Conservation (phyloP, 441 rosid species). For the Erodium moschatum region DNA sequence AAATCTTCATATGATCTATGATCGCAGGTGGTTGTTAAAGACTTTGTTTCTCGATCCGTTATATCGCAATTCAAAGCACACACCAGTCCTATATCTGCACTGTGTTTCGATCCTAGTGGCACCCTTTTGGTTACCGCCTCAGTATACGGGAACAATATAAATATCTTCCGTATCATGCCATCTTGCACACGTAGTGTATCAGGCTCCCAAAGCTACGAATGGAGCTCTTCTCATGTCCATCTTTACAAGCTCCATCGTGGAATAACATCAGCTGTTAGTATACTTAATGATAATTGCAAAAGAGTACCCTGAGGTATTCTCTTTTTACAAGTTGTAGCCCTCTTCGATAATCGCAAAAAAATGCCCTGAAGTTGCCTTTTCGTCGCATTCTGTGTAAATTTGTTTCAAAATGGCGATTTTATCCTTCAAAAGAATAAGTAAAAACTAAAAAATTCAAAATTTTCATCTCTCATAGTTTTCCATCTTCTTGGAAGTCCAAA, state of each 20-base stretch:
- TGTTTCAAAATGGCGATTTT: too few species aligned
- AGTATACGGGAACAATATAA: background rate
- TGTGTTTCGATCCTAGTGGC: constrained; percentile 92
- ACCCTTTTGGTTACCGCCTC: constrained; percentile 87
- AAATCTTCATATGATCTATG: constrained; percentile 4
- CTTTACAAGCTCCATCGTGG: constrained; percentile 95
- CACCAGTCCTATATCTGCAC: constrained; percentile 87
- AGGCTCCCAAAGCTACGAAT: constrained; percentile 47
- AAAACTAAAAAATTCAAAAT: too few species aligned
- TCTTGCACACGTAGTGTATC: constrained; percentile 44
- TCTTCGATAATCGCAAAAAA: too few species aligned
- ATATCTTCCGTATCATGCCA: constrained; percentile 32
- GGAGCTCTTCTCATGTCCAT: constrained; percentile 83
- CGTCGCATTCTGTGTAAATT: too few species aligned
- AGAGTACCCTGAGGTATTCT: too few species aligned
- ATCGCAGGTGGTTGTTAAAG: constrained; percentile 84
- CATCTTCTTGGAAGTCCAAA: too few species aligned
- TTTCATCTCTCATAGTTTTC: too few species aligned
- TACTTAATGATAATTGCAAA: background rate
- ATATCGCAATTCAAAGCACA: constrained; percentile 83
- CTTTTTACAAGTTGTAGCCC: too few species aligned
- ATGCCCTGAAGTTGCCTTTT: too few species aligned
- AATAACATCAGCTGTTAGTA: constrained; percentile 80
- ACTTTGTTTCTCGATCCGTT: constrained; percentile 66
- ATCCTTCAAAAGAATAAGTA: too few species aligned